A percentile compares a stretch with the other conserved stretches of the same genome.
Evolutionary conservation across 208 protist genomes (phyloP).

Genomic region (Trypanosoma cruzi): DNA sequence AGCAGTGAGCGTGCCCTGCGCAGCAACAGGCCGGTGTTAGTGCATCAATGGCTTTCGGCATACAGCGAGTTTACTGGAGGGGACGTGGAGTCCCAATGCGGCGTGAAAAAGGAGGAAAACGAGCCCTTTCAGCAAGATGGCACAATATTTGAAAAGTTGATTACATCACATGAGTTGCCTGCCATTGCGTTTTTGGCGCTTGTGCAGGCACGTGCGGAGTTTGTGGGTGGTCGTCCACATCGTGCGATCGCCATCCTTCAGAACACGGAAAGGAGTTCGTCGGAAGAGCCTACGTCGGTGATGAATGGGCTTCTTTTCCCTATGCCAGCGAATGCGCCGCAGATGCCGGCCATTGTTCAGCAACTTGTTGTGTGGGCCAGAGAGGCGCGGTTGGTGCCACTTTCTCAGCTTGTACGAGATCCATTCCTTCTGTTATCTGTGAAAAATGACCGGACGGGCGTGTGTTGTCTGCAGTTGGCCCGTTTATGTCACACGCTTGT

Average conservation of each 20-base stretch:
- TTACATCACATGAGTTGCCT: conserved; percentile 9
- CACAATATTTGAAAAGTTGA: background rate
- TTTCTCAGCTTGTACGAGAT: conserved; percentile 79
- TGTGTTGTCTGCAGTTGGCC: conserved; percentile 63
- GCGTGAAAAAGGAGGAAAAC: background rate
- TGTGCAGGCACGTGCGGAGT: conserved; percentile 31
- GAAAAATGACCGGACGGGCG: conserved; percentile 44
- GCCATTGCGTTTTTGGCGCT: conserved; percentile 25
- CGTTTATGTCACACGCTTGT: conserved; percentile 63
- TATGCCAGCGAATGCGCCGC: conserved; percentile 24
- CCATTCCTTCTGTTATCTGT: conserved; percentile 45
- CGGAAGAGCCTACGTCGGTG: background rate
- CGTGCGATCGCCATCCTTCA: conserved; percentile 36
- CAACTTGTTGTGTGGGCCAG: conserved; percentile 61
- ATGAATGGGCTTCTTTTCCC: conserved; percentile 12
- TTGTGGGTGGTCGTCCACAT: conserved; percentile 27
- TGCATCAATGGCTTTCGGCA: conserved; percentile 32
- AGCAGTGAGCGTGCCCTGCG: conserved; percentile 26
- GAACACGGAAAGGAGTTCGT: conserved; percentile 8
- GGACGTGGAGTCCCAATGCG: background rate
- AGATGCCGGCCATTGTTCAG: conserved; percentile 52
- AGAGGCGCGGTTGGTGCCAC: conserved; percentile 47
- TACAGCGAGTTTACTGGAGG: background rate
- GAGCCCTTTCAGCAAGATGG: background rate
- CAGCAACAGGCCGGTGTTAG: conserved; percentile 13